phyloP scores from a whole-genome alignment of 768 basidiomycete genomes.

The Trametes elegans region DNA sequence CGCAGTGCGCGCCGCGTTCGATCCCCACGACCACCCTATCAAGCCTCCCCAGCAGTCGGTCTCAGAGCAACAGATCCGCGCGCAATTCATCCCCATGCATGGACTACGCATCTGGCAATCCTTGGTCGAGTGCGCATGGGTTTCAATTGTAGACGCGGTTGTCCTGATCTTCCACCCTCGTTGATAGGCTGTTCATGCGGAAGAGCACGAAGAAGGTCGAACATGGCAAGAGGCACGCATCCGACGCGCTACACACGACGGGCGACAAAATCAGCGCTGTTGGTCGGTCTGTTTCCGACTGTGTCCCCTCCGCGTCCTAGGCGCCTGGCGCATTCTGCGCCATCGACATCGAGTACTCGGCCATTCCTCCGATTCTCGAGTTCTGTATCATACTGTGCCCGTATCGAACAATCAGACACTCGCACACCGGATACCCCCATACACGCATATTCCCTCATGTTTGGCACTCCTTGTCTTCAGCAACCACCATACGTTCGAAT shows the following conservation, averaged over 20 bases:
- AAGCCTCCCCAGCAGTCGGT: conserved; percentile 52
- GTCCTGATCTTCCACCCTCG: background rate
- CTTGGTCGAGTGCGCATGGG: conserved; percentile 41
- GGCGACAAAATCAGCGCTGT: conserved; percentile 16
- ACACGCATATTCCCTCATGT: too few relatives aligned
- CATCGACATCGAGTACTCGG: too few relatives aligned
- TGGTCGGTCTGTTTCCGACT: background rate
- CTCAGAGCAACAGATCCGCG: conserved; percentile 51
- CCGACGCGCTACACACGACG: conserved; percentile 14
- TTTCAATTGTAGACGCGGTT: background rate
- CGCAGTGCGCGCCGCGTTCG: conserved; percentile 46
- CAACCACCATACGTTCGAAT: too few relatives aligned
- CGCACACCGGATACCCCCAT: too few relatives aligned
- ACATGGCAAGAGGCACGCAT: conserved; percentile 22
- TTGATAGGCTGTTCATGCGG: conserved; percentile 45
- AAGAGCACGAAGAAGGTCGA: conserved; percentile 36
- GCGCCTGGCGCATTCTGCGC: too few relatives aligned
- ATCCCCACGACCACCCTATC: conserved; percentile 45
- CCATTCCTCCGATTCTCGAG: too few relatives aligned
- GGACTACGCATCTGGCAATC: conserved; percentile 56
- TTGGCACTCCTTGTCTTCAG: too few relatives aligned
- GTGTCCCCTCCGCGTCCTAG: background rate
- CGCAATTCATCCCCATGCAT: conserved; percentile 45
- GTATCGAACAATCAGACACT: too few relatives aligned
- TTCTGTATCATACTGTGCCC: too few relatives aligned